These are phyloP conservation scores for Coleophoma eucalyptorum DNA, from an alignment of 2,329 filamentous ascomycete species.

Conservation along the genomic window DNA sequence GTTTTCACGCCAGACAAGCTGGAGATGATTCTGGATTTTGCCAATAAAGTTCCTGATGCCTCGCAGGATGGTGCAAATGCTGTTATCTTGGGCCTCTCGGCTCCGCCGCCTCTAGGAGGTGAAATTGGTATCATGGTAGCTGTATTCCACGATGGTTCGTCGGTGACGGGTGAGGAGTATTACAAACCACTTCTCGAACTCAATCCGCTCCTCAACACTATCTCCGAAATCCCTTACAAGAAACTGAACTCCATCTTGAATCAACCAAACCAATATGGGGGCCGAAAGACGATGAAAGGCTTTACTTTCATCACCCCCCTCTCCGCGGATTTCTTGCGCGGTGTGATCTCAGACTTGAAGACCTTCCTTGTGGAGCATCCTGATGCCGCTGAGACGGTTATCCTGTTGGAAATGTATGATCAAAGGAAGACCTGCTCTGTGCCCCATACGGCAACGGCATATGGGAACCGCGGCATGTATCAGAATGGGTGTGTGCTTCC, in stretches of 20 bases:
- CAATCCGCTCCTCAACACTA: slow-evolving; percentile 19
- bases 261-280: slow-evolving; percentile 25
- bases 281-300: slow-evolving; percentile 32
- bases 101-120: not conserved
- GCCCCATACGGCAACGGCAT: slow-evolving; percentile 17
- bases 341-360: slow-evolving; percentile 22
- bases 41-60: slow-evolving; percentile 7
- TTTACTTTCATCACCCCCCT: slow-evolving; percentile 30
- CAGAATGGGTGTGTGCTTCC: slow-evolving; percentile 20
- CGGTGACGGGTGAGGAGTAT: slow-evolving; percentile 22
- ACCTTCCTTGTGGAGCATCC: slow-evolving; percentile 19
- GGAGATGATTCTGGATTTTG: slow-evolving; percentile 8
- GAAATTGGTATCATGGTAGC: not conserved
- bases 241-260: slow-evolving; percentile 30
- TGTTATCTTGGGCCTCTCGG: not conserved
- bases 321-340: slow-evolving; percentile 16
- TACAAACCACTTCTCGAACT: slow-evolving; percentile 25
- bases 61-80: not conserved
- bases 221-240: slow-evolving; percentile 25
- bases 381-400: slow-evolving; percentile 14
- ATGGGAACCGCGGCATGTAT: slow-evolving; percentile 23
- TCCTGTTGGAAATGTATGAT: slow-evolving; percentile 16
- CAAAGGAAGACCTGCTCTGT: slow-evolving; percentile 14
- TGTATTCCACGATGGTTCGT: slow-evolving; percentile 30
- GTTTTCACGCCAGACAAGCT: slow-evolving; percentile 9